Conservation (phyloP, 2,329 filamentous ascomycete species). For the Trichoderma asperellum region DNA sequence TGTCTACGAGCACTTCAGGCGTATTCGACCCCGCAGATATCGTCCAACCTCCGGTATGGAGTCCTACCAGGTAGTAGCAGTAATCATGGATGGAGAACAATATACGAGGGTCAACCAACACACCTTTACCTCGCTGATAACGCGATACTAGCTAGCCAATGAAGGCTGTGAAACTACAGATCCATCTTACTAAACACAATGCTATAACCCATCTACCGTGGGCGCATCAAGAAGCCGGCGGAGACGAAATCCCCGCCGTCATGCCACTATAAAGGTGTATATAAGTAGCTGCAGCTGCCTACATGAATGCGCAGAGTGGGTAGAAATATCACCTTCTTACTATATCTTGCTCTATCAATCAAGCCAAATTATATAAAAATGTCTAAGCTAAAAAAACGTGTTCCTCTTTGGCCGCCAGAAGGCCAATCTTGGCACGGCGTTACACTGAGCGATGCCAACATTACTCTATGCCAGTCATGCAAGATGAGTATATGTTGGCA, state of each 20-base stretch:
- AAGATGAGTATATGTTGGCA: constrained; percentile 19
- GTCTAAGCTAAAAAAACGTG: background rate
- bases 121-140: background rate
- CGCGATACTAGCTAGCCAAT: background rate
- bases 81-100: constrained; percentile 2
- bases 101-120: background rate
- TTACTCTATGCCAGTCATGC: constrained; percentile 8
- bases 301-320: background rate
- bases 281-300: background rate
- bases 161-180: background rate
- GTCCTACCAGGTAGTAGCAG: background rate
- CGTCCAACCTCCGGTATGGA: background rate
- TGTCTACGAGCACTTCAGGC: background rate
- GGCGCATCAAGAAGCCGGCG: background rate
- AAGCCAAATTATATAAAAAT: background rate
- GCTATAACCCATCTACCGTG: background rate
- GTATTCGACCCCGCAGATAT: background rate
- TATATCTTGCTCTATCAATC: background rate
- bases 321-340: background rate
- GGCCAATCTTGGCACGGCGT: background rate
- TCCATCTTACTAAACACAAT: background rate
- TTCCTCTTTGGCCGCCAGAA: background rate
- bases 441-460: background rate
- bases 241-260: background rate
- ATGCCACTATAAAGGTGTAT: background rate